Base-by-base conservation (phyloP, 495 filamentous ascomycete genomes). In the Lophium mytilinum region DNA sequence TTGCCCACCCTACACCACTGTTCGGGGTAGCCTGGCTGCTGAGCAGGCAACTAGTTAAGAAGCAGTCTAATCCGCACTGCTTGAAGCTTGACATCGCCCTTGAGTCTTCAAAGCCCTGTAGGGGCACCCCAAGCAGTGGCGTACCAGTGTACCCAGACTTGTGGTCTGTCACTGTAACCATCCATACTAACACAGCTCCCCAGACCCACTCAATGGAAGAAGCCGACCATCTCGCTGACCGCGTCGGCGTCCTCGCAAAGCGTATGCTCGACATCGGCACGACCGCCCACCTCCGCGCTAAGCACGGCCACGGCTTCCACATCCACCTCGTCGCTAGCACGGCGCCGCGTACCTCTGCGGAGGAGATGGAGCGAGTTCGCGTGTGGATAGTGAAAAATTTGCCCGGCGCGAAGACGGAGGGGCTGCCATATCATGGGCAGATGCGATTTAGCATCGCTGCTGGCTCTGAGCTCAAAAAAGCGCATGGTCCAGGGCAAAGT, bases 371-470 rank as follows among this genome's bases (percentile, higher is more conserved):
- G 3, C 66, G 68, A 19, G 73, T 92, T 34, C 76, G 81, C 56
- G 17, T 45, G 0, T 94, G 87, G 85, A 77, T 92, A 9, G 15
- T 67, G 11, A 55, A 57, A 6, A 72, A 72, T 9, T 82, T 90
- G 56, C 72, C 75, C 0, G 77, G 76, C 4, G 85, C 85, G 0
- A 71, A 73, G 34, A 69, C 87, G 17, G 89, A 94, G 68, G 78
- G 82, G 9, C 80, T 85, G 65, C 83, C 79, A 11, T 94, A 86
- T 64, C 88, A 93, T 61, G 89, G 89, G 0, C 89, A 94, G 66
- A 71, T 95, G 65, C 74, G 87, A 6, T 94, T 92, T 67, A 83
- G 78, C 19, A 79, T 94, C 9, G 85, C 88, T 4, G 72, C 75
- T 11, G 39, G 48, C n/a, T 14, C 14, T 4, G 46, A 8, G 1